Evolutionary conservation across 306 rosid genomes (phyloP).

Genomic region (Begonia peltatifolia): DNA sequence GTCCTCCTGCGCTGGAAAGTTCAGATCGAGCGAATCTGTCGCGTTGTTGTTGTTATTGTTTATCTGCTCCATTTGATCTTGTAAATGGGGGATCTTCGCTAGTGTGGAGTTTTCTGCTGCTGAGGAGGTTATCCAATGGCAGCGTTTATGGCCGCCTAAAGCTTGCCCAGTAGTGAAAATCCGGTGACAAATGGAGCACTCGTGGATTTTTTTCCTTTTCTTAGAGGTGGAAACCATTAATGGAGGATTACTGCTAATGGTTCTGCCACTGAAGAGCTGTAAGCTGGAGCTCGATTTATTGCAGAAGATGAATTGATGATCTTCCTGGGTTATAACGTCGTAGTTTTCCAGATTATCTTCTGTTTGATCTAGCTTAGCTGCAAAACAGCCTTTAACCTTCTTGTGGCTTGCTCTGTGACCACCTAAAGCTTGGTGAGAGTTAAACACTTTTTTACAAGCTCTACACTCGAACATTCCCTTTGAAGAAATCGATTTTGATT

Average conservation of each 20-base stretch:
- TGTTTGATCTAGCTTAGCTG: conserved; percentile 44
- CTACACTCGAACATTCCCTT: conserved; percentile 73
- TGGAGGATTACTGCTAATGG: conserved; percentile 1
- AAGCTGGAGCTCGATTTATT: conserved; percentile 34
- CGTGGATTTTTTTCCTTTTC: conserved; percentile 63
- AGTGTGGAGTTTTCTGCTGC: conserved; percentile 33
- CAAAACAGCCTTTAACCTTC: conserved; percentile 94
- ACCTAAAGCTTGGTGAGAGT: conserved; percentile 92
- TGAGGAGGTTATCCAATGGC: conserved; percentile 91
- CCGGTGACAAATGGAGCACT: conserved; percentile 86
- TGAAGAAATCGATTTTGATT: conserved; percentile 40
- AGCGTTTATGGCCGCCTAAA: conserved; percentile 83
- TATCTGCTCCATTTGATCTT: conserved; percentile 36
- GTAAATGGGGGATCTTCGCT: conserved; percentile 57
- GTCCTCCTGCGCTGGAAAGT: conserved; percentile 50
- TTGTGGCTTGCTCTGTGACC: conserved; percentile 97
- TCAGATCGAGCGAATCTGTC: conserved; percentile 50
- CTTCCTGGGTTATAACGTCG: conserved; percentile 43
- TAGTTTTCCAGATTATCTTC: conserved; percentile 37
- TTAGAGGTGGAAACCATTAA: conserved; percentile 39
- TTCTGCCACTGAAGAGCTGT: conserved; percentile 27
- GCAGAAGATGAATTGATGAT: conserved; percentile 25
- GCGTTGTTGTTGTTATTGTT: conserved; percentile 25
- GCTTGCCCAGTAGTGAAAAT: conserved; percentile 90
- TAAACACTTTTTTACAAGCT: conserved; percentile 89